Evolutionary conservation across 2,329 filamentous ascomycete species (phyloP), one percentile per base, ranked within the genome.

Genomic region (Sporothrix globosa): DNA sequence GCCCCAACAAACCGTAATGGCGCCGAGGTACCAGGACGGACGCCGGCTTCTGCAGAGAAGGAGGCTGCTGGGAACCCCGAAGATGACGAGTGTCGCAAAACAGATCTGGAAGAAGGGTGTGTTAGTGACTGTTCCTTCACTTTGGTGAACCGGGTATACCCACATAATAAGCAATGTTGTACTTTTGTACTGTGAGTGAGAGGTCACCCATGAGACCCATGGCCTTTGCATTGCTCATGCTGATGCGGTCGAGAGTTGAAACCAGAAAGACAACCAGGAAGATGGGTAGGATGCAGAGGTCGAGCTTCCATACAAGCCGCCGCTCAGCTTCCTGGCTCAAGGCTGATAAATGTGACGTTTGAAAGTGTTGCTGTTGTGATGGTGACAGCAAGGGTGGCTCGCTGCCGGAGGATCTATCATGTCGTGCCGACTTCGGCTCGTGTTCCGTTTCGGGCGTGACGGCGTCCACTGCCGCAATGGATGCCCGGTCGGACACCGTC

Each of bases 81-180:
- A 87, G 27, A 89, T 61, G 70, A 90, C 88, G 75, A 90, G 90
- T 2, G 84, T 83, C 74, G 90, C 82, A 75, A 89, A 90, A 78
- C 89, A 90, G 67, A 86, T 76, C 2, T 86, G 87, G 0, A 90
- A 80, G 0, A 89, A 82, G 44, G 14, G 79, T 77, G 90, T 90
- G 80, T 88, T 90, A 41, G 60, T 30, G 34, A 2, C 14, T 19
- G 13, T 56, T 17, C 21, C 27, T 14, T 27, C 4, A 24, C 14
- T 52, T 17, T 13, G 44, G 44, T 4, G 44, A 48, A 14, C 14
- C 17, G 14, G 3, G n/a, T 50, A 9, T 24, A 63, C 52, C 10
- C 56, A 52, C 67, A 69, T 52, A 69, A 63, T 58, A 41, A 6
- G 53, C 67, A 52, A 69, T 52, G 34, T 39, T 65, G 46, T 71